Evolutionary conservation across 352 stramenopile genomes (phyloP), one percentile per base, ranked within the genome.

Genomic region (Phytophthora meadii): DNA sequence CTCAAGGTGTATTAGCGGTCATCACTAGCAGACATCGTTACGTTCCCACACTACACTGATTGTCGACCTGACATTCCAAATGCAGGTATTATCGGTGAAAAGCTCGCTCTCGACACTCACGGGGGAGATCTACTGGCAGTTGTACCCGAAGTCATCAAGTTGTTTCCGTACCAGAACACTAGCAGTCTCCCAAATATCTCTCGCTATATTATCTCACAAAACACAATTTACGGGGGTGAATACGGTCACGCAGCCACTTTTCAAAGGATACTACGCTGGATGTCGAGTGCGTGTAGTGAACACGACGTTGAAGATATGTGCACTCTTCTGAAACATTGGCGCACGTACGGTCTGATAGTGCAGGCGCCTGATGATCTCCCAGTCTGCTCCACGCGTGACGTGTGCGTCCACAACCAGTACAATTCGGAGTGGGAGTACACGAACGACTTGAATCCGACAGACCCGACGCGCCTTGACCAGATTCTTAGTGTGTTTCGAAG

Each of bases 321-420:
- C n/a, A 30, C 36, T 6, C 1, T 64, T 1, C 1, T 44, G 19
- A 10, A 15, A 1, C 61, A 63, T 30, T 69, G 52, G 61, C 17
- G 42, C 15, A 37, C 39, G 34, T 64, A 69, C 25, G 61, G 61
- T 5, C n/a, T 69, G 15, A 46, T 54, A 39, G 3, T 69, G 1
- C 61, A 69, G 24, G 44, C 19, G 7, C 52, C 61, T 0, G 61
- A 69, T 4, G 52, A 69, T 22, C 19, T 69, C 0, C 61, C 61
- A 0, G 52, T 69, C 11, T 69, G 61, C 28, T 58, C 51, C 0
- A 54, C 61, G 4, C 22, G 19, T 12, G 46, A 34, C 17, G 37
- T 68, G 7, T 68, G 52, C 37, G 46, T 68, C 11, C 57, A 47
- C 17, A 65, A 65, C 14, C 37, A 68, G 15, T 63, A 57, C 36